phyloP scores from a whole-genome alignment of 169 alveolate genomes.

The Plasmodium chabaudi region DNA sequence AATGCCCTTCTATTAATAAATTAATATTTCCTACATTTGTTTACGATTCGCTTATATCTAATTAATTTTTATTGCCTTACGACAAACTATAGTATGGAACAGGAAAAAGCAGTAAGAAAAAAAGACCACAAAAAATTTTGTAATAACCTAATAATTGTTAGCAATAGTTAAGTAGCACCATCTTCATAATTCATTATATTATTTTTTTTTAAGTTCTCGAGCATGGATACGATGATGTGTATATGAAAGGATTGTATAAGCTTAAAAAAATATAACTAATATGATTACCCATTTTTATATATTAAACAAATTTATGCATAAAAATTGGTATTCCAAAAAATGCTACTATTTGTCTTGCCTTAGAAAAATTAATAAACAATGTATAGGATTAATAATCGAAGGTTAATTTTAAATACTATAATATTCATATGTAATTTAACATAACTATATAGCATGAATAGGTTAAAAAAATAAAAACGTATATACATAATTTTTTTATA shows the following conservation, averaged over 20 bases:
- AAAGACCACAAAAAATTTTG: conserved; percentile 5
- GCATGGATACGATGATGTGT: conserved; percentile 83
- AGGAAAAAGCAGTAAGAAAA: conserved; percentile 62
- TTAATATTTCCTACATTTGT: not conserved
- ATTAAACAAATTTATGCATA: conserved; percentile 8
- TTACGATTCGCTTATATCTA: not conserved
- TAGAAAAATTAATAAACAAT: conserved; percentile 88
- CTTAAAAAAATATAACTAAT: not conserved
- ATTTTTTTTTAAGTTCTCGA: conserved; percentile 77
- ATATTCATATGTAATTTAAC: not conserved
- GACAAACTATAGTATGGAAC: conserved; percentile 38
- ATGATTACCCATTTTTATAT: not conserved
- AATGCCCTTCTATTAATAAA: not conserved
- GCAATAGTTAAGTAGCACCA: not conserved
- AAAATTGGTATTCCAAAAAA: not conserved
- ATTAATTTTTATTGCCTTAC: not conserved
- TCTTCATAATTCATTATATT: not conserved
- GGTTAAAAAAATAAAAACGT: not conserved
- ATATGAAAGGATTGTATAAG: conserved; percentile 82
- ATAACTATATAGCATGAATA: conserved; percentile 3
- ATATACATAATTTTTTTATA: conserved; percentile 10
- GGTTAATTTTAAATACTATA: conserved; percentile 60
- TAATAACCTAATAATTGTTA: not conserved
- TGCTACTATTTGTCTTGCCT: not conserved
- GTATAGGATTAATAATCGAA: conserved; percentile 91